A percentile compares a stretch with the other conserved stretches of the same genome.
Conservation (phyloP, 306 rosid genomes). For the Ormosia emarginata region DNA sequence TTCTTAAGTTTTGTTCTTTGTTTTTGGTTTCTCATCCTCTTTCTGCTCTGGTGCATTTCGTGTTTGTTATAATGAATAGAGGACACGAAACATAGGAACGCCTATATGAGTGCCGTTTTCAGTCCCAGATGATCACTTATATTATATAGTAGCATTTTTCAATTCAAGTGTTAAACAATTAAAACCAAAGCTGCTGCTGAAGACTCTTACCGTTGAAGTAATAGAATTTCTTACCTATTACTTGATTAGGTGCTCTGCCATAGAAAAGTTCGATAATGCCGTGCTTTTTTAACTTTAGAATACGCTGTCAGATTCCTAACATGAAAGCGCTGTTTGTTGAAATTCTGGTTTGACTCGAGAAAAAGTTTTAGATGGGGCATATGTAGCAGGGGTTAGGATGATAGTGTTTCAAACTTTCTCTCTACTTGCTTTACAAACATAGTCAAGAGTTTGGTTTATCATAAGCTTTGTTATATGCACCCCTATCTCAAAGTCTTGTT, state of each 20-base stretch:
- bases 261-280: conserved; percentile 22
- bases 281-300: conserved; percentile 21
- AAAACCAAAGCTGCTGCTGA: background rate
- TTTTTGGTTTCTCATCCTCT: background rate
- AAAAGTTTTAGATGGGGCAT: conserved; percentile 19
- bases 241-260: conserved; percentile 29
- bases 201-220: conserved; percentile 25
- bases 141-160: background rate
- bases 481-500: background rate
- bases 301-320: conserved; percentile 24
- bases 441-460: conserved; percentile 32
- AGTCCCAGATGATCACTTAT: background rate
- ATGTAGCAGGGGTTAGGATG: conserved; percentile 4
- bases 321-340: conserved; percentile 36
- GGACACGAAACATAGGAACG: background rate
- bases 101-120: background rate
- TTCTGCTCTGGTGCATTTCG: background rate
- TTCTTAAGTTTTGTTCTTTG: conserved; percentile 24
- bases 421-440: background rate
- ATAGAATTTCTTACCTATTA: conserved; percentile 22
- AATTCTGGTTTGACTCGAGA: conserved; percentile 33
- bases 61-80: conserved; percentile 5
- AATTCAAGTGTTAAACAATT: conserved; percentile 15
- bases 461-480: background rate
- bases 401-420: conserved; percentile 6